Evolutionary conservation across 139 green algal species (phyloP), one percentile per base, ranked within the genome.

Genomic region (Chlamydomonas incerta): DNA sequence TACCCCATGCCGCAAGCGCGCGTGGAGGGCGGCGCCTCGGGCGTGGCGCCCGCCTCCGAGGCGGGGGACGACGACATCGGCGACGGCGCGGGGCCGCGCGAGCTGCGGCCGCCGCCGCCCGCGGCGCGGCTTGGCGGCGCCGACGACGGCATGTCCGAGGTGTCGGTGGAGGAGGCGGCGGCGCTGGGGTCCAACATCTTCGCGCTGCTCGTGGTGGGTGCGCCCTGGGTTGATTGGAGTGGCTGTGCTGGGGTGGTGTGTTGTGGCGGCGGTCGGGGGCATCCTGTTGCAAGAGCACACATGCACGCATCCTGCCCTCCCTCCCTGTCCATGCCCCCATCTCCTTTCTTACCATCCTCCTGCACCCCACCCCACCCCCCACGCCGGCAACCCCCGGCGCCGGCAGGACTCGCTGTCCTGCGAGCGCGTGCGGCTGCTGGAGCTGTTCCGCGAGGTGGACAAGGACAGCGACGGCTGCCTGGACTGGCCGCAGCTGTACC

Each of bases 401-500:
- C 11, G 17, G 15, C 68, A 90, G 87, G 87, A 87, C 29, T 73
- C 82, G 1, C 34, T 90, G 60, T 35, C 37, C n/a, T 24, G 35
- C 8, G 66, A 68, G 31, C 85, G 89, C 29, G 35, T 92, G 74
- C 74, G 89, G n/a, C 67, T 92, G 70, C 74, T 90, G 50, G 89
- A 92, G 75, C 74, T 90, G 72, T 92, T 92, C 85, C 68, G 82
- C 17, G 81, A 90, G 81, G 33, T 87, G 62, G 89, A 90, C 81
- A 87, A 85, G 69, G 85, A 90, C 55, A 70, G 57, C 60, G 72
- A 81, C 67, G 65, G 34, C 35, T 41, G 37, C 15, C 72, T 91
- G 57, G 74, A 88, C 74, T 67, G 50, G 35, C 47, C 80, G 55
- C 72, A 89, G 83, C 80, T 91, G 65, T 80, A 86, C 75, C 62